A percentile compares a stretch with the other conserved stretches of the same genome.
These are phyloP conservation scores for Cystofilobasidium capitatum DNA, from an alignment of 768 basidiomycete species.

Conservation along the genomic window DNA sequence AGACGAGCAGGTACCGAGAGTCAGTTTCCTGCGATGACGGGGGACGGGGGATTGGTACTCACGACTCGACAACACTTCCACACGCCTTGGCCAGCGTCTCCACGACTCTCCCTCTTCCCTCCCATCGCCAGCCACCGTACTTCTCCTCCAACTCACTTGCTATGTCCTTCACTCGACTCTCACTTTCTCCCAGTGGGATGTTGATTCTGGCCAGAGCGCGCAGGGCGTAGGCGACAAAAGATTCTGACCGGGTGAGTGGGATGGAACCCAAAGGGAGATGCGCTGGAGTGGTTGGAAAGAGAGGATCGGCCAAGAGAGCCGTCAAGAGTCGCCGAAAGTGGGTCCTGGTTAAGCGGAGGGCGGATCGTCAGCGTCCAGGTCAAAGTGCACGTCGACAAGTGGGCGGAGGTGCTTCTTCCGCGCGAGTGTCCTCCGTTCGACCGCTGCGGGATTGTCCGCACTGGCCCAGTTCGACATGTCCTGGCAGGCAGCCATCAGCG, in stretches of 20 bases:
- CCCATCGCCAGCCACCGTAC: slow-evolving; percentile 1
- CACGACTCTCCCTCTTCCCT: slow-evolving; percentile 3
- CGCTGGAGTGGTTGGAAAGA: neutral
- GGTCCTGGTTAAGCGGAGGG: neutral
- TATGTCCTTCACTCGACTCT: neutral
- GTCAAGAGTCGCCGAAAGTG: slow-evolving; percentile 7
- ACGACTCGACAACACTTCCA: slow-evolving; percentile 9
- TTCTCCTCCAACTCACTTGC: neutral
- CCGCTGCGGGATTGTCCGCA: neutral
- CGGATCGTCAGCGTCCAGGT: neutral
- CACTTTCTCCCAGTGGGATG: neutral
- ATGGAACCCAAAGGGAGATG: neutral
- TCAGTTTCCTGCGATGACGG: neutral
- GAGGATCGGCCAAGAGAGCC: neutral
- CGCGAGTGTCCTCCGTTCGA: neutral
- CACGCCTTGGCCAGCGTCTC: slow-evolving; percentile 8
- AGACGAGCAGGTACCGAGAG: too few species aligned
- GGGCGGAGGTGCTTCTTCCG: neutral
- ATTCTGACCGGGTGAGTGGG: neutral
- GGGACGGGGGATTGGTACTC: neutral
- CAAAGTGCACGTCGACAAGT: neutral
- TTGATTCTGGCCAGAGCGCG: neutral
- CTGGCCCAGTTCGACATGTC: neutral
- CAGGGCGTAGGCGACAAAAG: neutral
- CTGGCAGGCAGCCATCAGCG: slow-evolving; percentile 6